Base-by-base conservation (phyloP, 2,329 filamentous ascomycete genomes). In the Talaromyces sp. region DNA sequence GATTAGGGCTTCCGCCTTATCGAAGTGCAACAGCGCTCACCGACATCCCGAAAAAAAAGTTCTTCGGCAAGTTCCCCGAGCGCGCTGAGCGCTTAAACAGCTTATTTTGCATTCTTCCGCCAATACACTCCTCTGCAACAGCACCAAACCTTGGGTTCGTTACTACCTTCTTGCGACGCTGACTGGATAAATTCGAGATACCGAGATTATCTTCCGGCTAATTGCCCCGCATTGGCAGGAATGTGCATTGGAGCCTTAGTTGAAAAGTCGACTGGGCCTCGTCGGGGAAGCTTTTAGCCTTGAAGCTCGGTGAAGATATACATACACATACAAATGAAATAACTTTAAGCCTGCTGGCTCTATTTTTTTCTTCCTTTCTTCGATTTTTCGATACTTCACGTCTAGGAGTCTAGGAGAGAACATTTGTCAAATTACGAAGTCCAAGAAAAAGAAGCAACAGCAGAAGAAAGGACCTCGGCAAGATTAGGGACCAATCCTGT, bases 281-380 rank as follows among this genome's bases (percentile, higher is more conserved):
- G 27, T 19, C 50, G 50, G 33, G 25, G 22, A 62, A 39, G 43
- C 33, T 57, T 54, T 56, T 57, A 63, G 52, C 49, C 52, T 35
- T 25, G 47, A 27, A 62, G 35, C 49, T 62, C 61, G 61, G 61
- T 63, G 61, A 63, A 56, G 49, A 57, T 31, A 37, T 25, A 27
- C n/a, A 31, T 10, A 27, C n/a, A 31, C 5, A 59, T 25, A 54
- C 31, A 27, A 27, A 50, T 22, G 37, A 43, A 27, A 31, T 62
- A 41, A 52, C 13, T 37, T 61, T n/a, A n/a, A n/a, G 50, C 22
- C 45, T 25, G 22, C 45, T 31, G 47, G 4, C 11, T 37, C 19
- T 39, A n/a, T 41, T 33, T 9, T 35, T 10, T n/a, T 41, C 19
- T 31, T 13, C 9, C 31, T 22, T 22, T 50, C 8, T 17, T 50